Conservation (phyloP, 305 asterid species). For the Lippia alba region DNA sequence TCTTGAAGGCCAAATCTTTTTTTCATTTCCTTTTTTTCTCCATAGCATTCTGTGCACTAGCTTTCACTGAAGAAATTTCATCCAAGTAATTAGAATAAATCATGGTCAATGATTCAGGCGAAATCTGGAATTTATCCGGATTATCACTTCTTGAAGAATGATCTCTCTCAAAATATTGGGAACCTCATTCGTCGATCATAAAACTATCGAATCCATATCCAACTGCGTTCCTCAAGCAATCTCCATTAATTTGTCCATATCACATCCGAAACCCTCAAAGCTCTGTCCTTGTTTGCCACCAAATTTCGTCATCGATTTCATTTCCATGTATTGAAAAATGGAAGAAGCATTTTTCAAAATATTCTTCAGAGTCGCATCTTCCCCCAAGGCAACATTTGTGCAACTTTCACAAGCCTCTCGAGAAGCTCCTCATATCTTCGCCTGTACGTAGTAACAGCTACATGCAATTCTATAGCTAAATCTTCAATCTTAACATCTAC, state of each 20-base stretch:
- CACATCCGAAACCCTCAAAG: slow-evolving; percentile 42
- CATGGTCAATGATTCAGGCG: slow-evolving; percentile 61
- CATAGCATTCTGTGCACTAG: slow-evolving; percentile 32
- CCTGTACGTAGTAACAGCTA: slow-evolving; percentile 57
- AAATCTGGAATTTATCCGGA: slow-evolving; percentile 52
- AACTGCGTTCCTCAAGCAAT: slow-evolving; percentile 51
- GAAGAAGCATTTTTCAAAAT: slow-evolving; percentile 65
- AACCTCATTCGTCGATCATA: slow-evolving; percentile 37
- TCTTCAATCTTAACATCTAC: slow-evolving; percentile 58
- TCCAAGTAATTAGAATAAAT: slow-evolving; percentile 61
- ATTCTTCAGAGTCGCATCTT: slow-evolving; percentile 71
- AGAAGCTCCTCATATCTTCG: slow-evolving; percentile 71
- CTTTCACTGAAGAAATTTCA: slow-evolving; percentile 48
- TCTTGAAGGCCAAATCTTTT: slow-evolving; percentile 38
- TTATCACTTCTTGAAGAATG: slow-evolving; percentile 27
- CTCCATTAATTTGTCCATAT: slow-evolving; percentile 55
- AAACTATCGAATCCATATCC: slow-evolving; percentile 35
- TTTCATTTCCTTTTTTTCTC: slow-evolving; percentile 37
- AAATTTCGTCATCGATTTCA: slow-evolving; percentile 57
- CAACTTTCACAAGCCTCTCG: slow-evolving; percentile 71
- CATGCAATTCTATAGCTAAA: slow-evolving; percentile 60
- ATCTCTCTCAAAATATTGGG: slow-evolving; percentile 48
- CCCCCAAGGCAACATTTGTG: slow-evolving; percentile 80
- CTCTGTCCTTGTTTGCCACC: slow-evolving; percentile 30
- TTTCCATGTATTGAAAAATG: slow-evolving; percentile 86